Base-by-base conservation (phyloP, 1,284 basidiomycete species). In the Pseudozyma flocculosa region DNA sequence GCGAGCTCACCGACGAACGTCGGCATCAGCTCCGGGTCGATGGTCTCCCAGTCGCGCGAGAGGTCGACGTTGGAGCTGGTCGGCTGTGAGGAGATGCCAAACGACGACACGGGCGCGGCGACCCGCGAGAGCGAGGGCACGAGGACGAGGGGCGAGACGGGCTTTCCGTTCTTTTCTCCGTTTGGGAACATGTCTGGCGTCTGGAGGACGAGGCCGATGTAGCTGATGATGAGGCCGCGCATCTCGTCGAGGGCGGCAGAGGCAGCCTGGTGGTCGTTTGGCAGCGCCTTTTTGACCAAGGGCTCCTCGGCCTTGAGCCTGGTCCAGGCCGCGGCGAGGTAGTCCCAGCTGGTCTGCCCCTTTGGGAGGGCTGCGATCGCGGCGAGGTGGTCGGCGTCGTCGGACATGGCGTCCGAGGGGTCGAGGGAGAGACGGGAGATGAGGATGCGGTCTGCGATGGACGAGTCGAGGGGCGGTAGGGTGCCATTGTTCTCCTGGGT, bases 241-340 rank as follows among this genome's bases (percentile, higher is more conserved):
- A 66, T 54, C 39, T 68, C 51, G 38, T 70, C 54, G 10, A 73
- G 34, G 4, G 47, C 55, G 2, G 44, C 36, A 7, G 52, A 21
- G 13, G 58, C 66, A 47, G 87, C 84, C 38, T 87, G 86, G 24
- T 90, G 78, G 71, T 87, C 89, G 41, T 90, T 87, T 11, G 91
- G 82, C 2, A 85, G 79, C 24, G 76, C 78, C 7, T 84, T 79
- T 41, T 64, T 55, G 4, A 68, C 51, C 8, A 48, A 43, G 19
- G 23, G 26, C 45, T 76, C 67, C 29, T 70, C 58, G 17, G 44
- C 43, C 30, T 58, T 58, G 23, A 65, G 56, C n/a, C 46, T 48
- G 78, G 89, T 92, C 94, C 94, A 99, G 70, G 89, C 88, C 19
- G 87, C 87, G 1, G 91, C 83, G 21, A 98, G 83, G 75, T 93